A percentile compares a stretch with the other conserved stretches of the same genome.
phyloP scores from a whole-genome alignment of 176 grass and related monocot genomes.

The Carex littledalei region DNA sequence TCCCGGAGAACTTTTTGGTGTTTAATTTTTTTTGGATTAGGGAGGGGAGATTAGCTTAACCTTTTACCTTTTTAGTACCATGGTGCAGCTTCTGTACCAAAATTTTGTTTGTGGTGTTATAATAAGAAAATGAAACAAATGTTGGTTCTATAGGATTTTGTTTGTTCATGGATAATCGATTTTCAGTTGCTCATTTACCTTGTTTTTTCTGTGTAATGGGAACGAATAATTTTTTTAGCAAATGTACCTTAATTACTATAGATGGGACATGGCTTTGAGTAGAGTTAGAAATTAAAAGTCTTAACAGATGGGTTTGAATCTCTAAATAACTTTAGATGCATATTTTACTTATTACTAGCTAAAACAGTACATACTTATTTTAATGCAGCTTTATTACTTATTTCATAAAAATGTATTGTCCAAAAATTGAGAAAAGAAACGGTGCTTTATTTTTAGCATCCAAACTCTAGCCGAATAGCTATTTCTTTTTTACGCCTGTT shows the following conservation, averaged over 20 bases:
- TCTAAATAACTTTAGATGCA: background rate
- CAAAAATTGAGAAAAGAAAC: background rate
- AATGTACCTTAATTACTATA: background rate
- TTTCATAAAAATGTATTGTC: background rate
- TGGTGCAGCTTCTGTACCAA: background rate
- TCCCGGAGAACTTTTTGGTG: background rate
- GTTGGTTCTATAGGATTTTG: background rate
- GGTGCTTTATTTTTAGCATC: background rate
- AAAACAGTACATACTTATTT: background rate
- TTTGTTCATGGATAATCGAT: background rate
- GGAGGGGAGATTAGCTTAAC: background rate
- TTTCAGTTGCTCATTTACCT: background rate
- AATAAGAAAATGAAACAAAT: slow-evolving; percentile 11
- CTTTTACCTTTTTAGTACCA: background rate
- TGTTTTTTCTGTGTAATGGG: background rate
- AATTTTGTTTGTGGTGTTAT: background rate
- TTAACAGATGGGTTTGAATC: too few species aligned
- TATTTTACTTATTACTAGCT: background rate
- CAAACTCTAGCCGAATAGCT: background rate
- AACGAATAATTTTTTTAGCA: background rate
- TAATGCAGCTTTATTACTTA: too few species aligned
- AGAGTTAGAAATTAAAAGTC: background rate
- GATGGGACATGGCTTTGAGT: background rate
- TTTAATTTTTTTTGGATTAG: background rate
- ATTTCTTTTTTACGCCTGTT: background rate